Evolutionary conservation across 2,329 filamentous ascomycete species (phyloP).

Genomic region (Scytalidium lignicola): DNA sequence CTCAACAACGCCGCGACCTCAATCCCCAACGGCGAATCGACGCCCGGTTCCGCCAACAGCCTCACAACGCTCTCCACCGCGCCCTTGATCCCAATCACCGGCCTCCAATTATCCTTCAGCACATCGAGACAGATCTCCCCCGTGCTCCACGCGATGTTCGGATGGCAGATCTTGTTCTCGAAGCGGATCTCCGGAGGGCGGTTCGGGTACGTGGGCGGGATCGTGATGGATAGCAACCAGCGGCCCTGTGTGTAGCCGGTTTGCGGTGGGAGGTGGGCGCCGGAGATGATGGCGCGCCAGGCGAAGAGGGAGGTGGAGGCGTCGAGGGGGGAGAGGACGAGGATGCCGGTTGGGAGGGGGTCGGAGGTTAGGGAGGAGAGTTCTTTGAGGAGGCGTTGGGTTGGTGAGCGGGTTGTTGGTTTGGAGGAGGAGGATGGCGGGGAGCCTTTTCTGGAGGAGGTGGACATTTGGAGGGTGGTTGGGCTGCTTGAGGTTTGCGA

Average conservation of each 20-base stretch:
- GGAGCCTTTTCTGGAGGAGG: not conserved
- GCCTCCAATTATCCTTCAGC: slow-evolving; percentile 74
- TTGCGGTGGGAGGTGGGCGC: slow-evolving; percentile 21
- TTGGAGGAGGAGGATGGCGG: slow-evolving; percentile 9
- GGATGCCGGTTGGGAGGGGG: slow-evolving; percentile 46
- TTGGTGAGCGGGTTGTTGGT: slow-evolving; percentile 42
- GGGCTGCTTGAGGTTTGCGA: slow-evolving; percentile 2
- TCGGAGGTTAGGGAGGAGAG: slow-evolving; percentile 33
- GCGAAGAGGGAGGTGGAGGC: slow-evolving; percentile 47
- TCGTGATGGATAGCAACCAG: slow-evolving; percentile 74
- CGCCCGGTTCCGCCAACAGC: slow-evolving; percentile 62
- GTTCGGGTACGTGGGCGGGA: slow-evolving; percentile 76
- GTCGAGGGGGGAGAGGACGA: slow-evolving; percentile 50
- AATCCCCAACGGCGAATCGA: slow-evolving; percentile 73
- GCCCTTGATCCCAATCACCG: slow-evolving; percentile 74
- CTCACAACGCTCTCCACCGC: slow-evolving; percentile 69
- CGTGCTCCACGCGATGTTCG: slow-evolving; percentile 68
- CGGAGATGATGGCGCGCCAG: slow-evolving; percentile 58
- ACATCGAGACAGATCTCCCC: slow-evolving; percentile 95
- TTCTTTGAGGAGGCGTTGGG: slow-evolving; percentile 54
- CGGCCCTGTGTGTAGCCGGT: slow-evolving; percentile 49
- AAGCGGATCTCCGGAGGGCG: slow-evolving; percentile 74
- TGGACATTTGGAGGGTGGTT: not conserved
- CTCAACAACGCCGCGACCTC: slow-evolving; percentile 69
- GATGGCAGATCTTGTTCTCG: slow-evolving; percentile 77